These are phyloP conservation scores for Diaporthe vaccinii DNA, from an alignment of 2,329 filamentous ascomycete species.

Conservation along the genomic window DNA sequence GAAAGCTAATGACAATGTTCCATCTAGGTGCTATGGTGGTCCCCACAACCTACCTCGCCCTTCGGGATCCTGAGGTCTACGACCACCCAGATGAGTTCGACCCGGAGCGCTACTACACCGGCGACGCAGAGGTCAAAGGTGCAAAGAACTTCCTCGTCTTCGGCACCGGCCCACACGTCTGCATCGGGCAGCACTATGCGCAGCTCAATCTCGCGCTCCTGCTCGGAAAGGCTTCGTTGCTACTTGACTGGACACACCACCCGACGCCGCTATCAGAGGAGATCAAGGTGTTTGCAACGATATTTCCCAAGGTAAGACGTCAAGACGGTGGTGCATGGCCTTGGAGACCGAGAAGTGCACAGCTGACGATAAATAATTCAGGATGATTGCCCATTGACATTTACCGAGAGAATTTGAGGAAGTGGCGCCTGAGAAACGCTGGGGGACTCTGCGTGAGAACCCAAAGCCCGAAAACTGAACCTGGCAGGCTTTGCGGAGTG, in stretches of 20 bases:
- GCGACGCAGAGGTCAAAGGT: conserved; percentile 82
- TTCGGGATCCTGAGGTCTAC: conserved; percentile 94
- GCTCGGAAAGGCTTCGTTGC: conserved; percentile 89
- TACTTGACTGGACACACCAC: conserved; percentile 92
- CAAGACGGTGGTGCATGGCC: conserved; percentile 56
- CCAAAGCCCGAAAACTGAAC: background rate
- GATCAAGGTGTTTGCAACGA: conserved; percentile 98
- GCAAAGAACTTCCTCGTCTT: conserved; percentile 98
- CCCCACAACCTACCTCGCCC: conserved; percentile 88
- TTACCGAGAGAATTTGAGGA: conserved; percentile 67
- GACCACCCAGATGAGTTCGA: conserved; percentile 89
- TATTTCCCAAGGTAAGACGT: conserved; percentile 86
- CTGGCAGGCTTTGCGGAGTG: background rate
- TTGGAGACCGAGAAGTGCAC: background rate
- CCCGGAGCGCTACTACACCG: conserved; percentile 87
- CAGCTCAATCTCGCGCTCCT: conserved; percentile 89
- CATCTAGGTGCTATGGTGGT: conserved; percentile 85
- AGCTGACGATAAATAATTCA: conserved; percentile 52
- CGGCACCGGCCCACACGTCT: conserved; percentile 95
- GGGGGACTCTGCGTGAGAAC: background rate
- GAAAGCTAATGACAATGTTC: background rate
- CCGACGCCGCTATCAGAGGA: conserved; percentile 79
- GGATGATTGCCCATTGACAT: conserved; percentile 87
- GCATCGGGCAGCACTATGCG: conserved; percentile 92
- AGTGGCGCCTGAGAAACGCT: background rate